Evolutionary conservation across 1,284 basidiomycete genomes (phyloP).

Genomic region (Cystobasidiaceae sp.): DNA sequence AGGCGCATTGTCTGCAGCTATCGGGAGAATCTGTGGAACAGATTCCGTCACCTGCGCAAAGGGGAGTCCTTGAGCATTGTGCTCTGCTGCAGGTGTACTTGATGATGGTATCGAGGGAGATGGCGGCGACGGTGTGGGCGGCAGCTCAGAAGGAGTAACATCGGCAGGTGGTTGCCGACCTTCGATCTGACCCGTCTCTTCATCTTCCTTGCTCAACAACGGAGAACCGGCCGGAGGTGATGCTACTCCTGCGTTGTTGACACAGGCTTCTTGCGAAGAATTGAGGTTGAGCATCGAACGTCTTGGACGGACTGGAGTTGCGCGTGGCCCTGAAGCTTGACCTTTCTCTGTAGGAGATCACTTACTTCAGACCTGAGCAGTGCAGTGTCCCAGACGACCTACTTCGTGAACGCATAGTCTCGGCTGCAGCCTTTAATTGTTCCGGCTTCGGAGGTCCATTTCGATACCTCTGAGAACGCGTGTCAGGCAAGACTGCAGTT

Average conservation of each 20-base stretch:
- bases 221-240: too few relatives aligned
- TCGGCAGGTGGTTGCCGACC: background rate
- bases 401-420: background rate
- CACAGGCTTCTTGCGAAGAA: too few relatives aligned
- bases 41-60: background rate
- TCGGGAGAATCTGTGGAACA: too few relatives aligned
- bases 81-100: background rate
- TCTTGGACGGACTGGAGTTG: too few relatives aligned
- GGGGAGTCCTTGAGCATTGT: background rate
- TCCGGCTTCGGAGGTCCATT: conserved; percentile 1
- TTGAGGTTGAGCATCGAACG: too few relatives aligned
- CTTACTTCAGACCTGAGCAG: background rate
- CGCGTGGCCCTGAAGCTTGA: background rate
- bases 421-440: conserved; percentile 2
- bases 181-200: background rate
- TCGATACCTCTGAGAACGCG: background rate
- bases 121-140: background rate
- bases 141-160: background rate
- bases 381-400: background rate
- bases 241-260: too few relatives aligned
- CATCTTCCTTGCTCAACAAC: too few relatives aligned
- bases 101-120: background rate
- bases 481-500: background rate
- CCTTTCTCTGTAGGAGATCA: background rate
- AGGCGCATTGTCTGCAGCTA: too few relatives aligned